These are phyloP conservation scores for Lactuca sativa DNA, from an alignment of 129 eudicot genomes.

Conservation along the genomic window DNA sequence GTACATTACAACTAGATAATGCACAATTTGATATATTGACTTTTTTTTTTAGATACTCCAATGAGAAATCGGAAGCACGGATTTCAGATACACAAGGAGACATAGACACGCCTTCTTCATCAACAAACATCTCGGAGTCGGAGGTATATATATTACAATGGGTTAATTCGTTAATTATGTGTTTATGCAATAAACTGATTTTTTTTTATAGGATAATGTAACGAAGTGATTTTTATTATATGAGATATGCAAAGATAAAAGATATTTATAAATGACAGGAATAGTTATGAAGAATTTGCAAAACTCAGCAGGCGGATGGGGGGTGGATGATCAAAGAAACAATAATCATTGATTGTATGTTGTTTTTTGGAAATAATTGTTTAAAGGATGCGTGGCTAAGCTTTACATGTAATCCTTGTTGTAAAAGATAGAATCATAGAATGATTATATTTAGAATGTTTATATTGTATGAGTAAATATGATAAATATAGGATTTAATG, in stretches of 20 bases:
- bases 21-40: neutral
- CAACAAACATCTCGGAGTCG: constrained; percentile 29
- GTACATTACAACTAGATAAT: constrained; percentile 9
- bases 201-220: too few species aligned
- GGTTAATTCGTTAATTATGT: neutral
- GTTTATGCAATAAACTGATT: too few species aligned
- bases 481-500: neutral
- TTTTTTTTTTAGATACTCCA: constrained; percentile 58
- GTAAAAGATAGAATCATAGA: neutral
- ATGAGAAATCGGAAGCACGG: constrained; percentile 79
- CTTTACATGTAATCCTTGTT: constrained; percentile 6
- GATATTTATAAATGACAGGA: too few species aligned
- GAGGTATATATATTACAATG: constrained; percentile 27
- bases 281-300: too few species aligned
- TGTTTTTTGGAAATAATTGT: neutral
- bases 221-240: too few species aligned
- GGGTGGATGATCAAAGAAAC: neutral
- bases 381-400: neutral
- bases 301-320: too few species aligned
- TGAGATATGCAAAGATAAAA: too few species aligned
- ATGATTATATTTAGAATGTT: neutral
- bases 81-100: constrained; percentile 42
- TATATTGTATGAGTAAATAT: neutral
- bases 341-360: neutral
- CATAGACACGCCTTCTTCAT: constrained; percentile 35